phyloP scores from a whole-genome alignment of 78 protist species.

The slime mould (Dictyostelium discoideum) region dicty_2.7 NC_007088.5:546001-546500 shows the following conservation, averaged over 20 bases:
- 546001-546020: not conserved
- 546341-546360: not conserved
- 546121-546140: not conserved
- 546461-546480: not conserved
- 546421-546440: not conserved
- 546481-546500: not conserved
- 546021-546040: not conserved
- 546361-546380: not conserved
- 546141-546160: slow-evolving; percentile 1
- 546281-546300: slow-evolving; percentile 1
- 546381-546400: not conserved
- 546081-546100: not conserved
- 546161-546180: not conserved
- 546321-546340: not conserved
- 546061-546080: not conserved
- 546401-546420: not conserved
- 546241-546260: not conserved
- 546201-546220: not conserved
- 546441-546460: not conserved
- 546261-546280: not conserved
- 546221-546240: not conserved
- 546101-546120: not conserved
- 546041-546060: not conserved
- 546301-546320: not conserved
- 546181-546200: not conserved